phyloP scores from a whole-genome alignment of 1,284 basidiomycete species.

The Entoloma clypeatum region DNA sequence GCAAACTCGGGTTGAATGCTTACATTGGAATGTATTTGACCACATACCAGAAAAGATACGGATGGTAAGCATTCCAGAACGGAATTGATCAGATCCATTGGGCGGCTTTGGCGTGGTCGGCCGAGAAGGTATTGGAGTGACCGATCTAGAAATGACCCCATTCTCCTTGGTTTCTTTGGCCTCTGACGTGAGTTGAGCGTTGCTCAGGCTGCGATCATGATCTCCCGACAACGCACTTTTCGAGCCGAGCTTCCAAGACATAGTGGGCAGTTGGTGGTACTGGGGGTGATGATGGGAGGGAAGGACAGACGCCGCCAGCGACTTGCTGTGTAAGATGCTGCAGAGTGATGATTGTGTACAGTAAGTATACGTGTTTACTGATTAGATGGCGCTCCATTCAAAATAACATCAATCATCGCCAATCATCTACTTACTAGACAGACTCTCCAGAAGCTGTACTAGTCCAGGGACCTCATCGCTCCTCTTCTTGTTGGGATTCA shows the following conservation, averaged over 20 bases:
- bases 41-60: constrained; percentile 77
- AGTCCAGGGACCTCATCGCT: too few relatives aligned
- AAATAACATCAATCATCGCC: too few relatives aligned
- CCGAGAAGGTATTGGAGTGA: constrained; percentile 69
- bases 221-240: constrained; percentile 31
- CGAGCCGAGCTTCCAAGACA: constrained; percentile 31
- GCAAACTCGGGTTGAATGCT: neutral
- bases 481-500: too few relatives aligned
- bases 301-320: constrained; percentile 20
- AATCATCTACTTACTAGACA: too few relatives aligned
- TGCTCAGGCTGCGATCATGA: constrained; percentile 8
- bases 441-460: too few relatives aligned
- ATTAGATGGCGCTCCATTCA: too few relatives aligned
- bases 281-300: constrained; percentile 23
- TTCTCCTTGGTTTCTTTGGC: constrained; percentile 65
- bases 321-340: constrained; percentile 18
- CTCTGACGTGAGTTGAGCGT: constrained; percentile 36
- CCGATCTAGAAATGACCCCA: constrained; percentile 64
- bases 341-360: constrained; percentile 7
- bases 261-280: constrained; percentile 30
- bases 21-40: neutral
- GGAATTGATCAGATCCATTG: constrained; percentile 56
- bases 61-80: constrained; percentile 82
- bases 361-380: too few relatives aligned
- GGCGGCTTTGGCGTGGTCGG: constrained; percentile 67